Conservation (phyloP, 768 basidiomycete species). For the Austroboletus eburneus region DNA sequence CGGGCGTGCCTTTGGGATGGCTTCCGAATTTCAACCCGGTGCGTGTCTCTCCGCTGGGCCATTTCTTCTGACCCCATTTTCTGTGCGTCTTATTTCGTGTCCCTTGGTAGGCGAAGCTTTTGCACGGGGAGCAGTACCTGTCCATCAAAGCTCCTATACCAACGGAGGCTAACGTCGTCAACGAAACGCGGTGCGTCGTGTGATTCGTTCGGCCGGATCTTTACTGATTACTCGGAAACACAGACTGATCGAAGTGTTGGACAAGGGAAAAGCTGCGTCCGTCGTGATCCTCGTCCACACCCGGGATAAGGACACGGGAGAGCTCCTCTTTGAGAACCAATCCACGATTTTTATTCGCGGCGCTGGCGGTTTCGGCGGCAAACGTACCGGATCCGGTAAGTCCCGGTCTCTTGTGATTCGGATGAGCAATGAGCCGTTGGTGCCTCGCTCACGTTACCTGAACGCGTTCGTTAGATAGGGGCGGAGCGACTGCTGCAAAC, state of each 20-base stretch:
- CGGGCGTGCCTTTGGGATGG: conserved; percentile 71
- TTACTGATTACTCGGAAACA: conserved; percentile 3
- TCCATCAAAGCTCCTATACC: conserved; percentile 85
- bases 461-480: conserved; percentile 60
- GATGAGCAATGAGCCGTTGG: background rate
- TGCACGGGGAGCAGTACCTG: conserved; percentile 97
- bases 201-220: background rate
- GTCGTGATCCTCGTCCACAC: conserved; percentile 79
- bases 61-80: conserved; percentile 1
- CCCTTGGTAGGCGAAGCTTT: conserved; percentile 72
- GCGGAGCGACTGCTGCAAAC: conserved; percentile 81
- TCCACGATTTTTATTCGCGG: conserved; percentile 90
- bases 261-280: conserved; percentile 92
- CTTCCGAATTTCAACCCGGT: conserved; percentile 95
- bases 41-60: conserved; percentile 21
- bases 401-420: background rate
- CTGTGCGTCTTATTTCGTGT: background rate
- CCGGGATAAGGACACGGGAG: conserved; percentile 71
- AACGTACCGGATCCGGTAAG: conserved; percentile 75
- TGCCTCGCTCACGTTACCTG: background rate
- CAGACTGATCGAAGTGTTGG: conserved; percentile 75
- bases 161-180: conserved; percentile 75
- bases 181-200: conserved; percentile 52
- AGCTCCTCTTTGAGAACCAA: conserved; percentile 88
- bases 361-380: conserved; percentile 94